Percentiles rank a stretch among this genome's conserved stretches.
These are phyloP conservation scores for Blastomyces percursus DNA, from an alignment of 2,329 filamentous ascomycete species.

Conservation along the genomic window DNA sequence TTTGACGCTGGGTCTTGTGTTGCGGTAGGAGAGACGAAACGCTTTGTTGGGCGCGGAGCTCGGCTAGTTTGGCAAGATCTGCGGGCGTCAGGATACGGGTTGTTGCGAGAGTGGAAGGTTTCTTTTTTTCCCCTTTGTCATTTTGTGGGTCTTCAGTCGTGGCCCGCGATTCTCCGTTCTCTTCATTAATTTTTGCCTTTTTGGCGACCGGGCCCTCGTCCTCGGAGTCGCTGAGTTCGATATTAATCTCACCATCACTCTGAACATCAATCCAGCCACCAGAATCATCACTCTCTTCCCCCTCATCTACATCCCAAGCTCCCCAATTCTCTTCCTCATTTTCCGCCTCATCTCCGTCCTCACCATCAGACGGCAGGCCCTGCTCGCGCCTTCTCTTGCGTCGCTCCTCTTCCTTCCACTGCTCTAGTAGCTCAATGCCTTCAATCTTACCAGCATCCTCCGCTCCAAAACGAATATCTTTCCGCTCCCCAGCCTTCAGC, in stretches of 20 bases:
- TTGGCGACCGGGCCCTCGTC: constrained; percentile 57
- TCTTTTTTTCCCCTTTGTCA: constrained; percentile 27
- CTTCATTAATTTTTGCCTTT: constrained; percentile 46
- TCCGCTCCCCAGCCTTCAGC: constrained; percentile 61
- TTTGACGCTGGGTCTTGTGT: constrained; percentile 35
- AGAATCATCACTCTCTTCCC: constrained; percentile 54
- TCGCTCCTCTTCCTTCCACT: constrained; percentile 87
- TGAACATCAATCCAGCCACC: constrained; percentile 90
- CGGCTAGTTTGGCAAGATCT: constrained; percentile 86
- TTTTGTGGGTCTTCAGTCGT: constrained; percentile 27
- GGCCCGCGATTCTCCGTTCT: constrained; percentile 17
- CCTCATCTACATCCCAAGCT: constrained; percentile 51
- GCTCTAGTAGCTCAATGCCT: constrained; percentile 78
- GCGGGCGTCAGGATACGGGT: constrained; percentile 90
- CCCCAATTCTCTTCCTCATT: constrained; percentile 47
- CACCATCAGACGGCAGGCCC: constrained; percentile 52
- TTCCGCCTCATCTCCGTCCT: constrained; percentile 50
- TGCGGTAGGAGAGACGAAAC: constrained; percentile 52
- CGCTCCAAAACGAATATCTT: constrained; percentile 72
- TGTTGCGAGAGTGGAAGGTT: constrained; percentile 64
- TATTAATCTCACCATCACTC: constrained; percentile 69
- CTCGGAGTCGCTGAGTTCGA: constrained; percentile 60
- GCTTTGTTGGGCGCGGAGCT: constrained; percentile 64
- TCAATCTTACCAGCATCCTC: constrained; percentile 73
- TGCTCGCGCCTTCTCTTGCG: constrained; percentile 59